Percentiles rank a stretch among this genome's conserved stretches.
Conservation (phyloP, 768 basidiomycete species). For the Hygrophorus pudorinus region DNA sequence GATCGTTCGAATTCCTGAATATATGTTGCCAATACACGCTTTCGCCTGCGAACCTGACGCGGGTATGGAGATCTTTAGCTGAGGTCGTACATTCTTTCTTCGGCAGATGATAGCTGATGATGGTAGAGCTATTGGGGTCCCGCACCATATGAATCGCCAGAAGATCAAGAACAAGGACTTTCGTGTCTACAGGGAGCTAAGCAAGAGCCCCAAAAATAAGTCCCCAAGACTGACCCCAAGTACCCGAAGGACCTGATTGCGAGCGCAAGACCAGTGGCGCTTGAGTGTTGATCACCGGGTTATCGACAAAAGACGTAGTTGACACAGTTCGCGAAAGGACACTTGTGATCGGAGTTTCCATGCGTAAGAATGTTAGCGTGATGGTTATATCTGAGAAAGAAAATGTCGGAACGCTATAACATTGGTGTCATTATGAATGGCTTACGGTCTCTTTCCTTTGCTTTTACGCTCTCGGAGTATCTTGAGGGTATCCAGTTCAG, state of each 20-base stretch:
- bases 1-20: slow-evolving; percentile 34
- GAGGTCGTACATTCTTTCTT: slow-evolving; percentile 23
- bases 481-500: slow-evolving; percentile 61
- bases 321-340: background rate
- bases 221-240: slow-evolving; percentile 7
- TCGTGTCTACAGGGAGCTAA: background rate
- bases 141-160: slow-evolving; percentile 49
- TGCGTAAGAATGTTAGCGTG: slow-evolving; percentile 41
- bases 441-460: slow-evolving; percentile 30
- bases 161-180: slow-evolving; percentile 34
- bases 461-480: slow-evolving; percentile 39
- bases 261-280: slow-evolving; percentile 1
- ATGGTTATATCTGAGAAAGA: slow-evolving; percentile 47
- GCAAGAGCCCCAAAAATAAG: slow-evolving; percentile 5
- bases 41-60: slow-evolving; percentile 27
- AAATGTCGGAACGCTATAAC: background rate
- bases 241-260: no score
- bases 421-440: background rate
- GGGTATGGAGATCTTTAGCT: slow-evolving; percentile 24
- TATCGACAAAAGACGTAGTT: background rate
- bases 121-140: slow-evolving; percentile 23
- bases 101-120: slow-evolving; percentile 35
- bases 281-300: slow-evolving; percentile 4
- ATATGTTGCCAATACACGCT: slow-evolving; percentile 38
- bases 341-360: slow-evolving; percentile 15